phyloP scores from a whole-genome alignment of 495 filamentous ascomycete genomes.

The Aspergillus haitiensis region DNA sequence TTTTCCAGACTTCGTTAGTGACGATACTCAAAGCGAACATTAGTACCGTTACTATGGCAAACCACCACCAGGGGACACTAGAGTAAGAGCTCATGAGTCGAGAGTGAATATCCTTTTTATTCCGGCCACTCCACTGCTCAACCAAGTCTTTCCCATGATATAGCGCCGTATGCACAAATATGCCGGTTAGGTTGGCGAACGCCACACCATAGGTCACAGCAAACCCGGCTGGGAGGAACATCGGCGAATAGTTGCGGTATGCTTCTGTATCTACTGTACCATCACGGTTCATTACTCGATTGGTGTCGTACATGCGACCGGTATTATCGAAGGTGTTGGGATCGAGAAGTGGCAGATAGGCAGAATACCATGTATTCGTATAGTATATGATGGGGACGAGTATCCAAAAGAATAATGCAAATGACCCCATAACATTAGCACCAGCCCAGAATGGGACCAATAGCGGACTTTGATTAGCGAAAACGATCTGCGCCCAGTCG shows the following conservation, averaged over 20 bases:
- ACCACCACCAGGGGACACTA: constrained; percentile 50
- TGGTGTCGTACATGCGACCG: constrained; percentile 44
- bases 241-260: constrained; percentile 47
- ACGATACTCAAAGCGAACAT: constrained; percentile 63
- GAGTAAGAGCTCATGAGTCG: constrained; percentile 41
- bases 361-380: constrained; percentile 64
- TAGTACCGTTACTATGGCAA: constrained; percentile 35
- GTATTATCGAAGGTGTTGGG: constrained; percentile 51
- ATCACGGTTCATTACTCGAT: constrained; percentile 41
- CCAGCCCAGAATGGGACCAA: constrained; percentile 91
- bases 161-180: constrained; percentile 64
- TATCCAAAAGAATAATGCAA: constrained; percentile 88
- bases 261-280: constrained; percentile 43
- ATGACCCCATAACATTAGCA: constrained; percentile 80
- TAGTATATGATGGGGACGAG: constrained; percentile 75
- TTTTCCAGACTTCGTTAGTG: constrained; percentile 64
- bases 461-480: constrained; percentile 78
- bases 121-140: constrained; percentile 57
- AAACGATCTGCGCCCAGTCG: constrained; percentile 92
- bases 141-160: constrained; percentile 65
- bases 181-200: constrained; percentile 66
- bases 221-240: constrained; percentile 50
- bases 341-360: constrained; percentile 49
- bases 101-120: constrained; percentile 55
- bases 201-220: constrained; percentile 64